Base-by-base conservation (phyloP, 2,329 filamentous ascomycete genomes). In the Beauveria medogensis region DNA sequence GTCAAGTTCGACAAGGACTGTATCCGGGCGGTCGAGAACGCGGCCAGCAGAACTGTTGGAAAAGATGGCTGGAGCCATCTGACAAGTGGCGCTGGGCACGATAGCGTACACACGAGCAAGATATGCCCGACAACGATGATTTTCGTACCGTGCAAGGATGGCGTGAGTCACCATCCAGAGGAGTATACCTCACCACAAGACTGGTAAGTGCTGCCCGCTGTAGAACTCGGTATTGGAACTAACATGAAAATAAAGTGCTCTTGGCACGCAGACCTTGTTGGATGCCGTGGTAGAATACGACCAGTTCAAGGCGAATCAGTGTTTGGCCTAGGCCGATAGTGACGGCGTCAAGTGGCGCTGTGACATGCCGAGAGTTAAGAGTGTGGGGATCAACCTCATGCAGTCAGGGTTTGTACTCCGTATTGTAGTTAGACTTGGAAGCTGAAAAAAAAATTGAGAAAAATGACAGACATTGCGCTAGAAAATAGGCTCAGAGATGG, bases 1-100 rank as follows among this genome's bases (percentile, higher is more conserved):
- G 80, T 85, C 0, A 80, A 79, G 26, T 91, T 91, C 69, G 79
- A 90, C 64, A 72, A 79, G 0, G 82, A 86, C 64, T 90, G 88
- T 66, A 86, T 91, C 57, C 70, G 76, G 5, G 87, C 85, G 24
- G 85, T 90, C 2, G 76, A 81, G 61, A 74, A 80, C 52, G 83
- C 85, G 40, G 84, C 85, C 0, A 71, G 72, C 44, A 78, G 78
- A 3, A 74, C 85, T 8, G 80, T 84, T 1, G 79, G 81, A 48
- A 68, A 77, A 22, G 71, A 76, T 67, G 77, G 63, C 40, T 70
- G 65, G 67, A 62, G 52, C 22, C 66, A 69, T 8, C 67, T 77
- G 3, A 70, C 70, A 5, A 76, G 74, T 62, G 74, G 74, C 22
- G 74, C 74, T 3, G 71, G 72, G 4, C 74, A 76, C 47, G 74